Evolutionary conservation across 1,284 basidiomycete species (phyloP).

Genomic region (Ustilago crameri): DNA sequence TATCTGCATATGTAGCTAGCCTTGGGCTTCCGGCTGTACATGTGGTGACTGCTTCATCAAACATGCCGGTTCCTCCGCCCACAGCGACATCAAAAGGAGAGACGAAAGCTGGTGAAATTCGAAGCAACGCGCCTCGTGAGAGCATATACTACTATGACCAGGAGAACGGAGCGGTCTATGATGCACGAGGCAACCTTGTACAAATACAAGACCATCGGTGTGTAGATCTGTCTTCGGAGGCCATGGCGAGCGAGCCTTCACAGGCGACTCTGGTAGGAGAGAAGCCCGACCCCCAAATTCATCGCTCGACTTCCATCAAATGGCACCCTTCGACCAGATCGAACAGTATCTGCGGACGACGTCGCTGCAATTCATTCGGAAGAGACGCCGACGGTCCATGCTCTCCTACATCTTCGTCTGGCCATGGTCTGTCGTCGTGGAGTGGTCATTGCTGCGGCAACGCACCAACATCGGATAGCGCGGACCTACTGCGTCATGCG

Average conservation of each 20-base stretch:
- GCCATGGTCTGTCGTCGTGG: constrained; percentile 7
- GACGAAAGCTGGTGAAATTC: too few relatives aligned
- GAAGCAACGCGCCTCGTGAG: constrained; percentile 1
- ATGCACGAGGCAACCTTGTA: constrained; percentile 16
- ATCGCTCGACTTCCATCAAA: constrained; percentile 36
- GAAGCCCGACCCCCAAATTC: not conserved
- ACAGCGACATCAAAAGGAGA: constrained; percentile 5
- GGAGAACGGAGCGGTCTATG: constrained; percentile 28
- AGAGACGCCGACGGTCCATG: constrained; percentile 8
- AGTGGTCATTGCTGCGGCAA: constrained; percentile 3
- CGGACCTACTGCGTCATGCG: constrained; percentile 15
- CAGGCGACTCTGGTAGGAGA: not conserved
- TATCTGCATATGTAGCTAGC: constrained; percentile 6
- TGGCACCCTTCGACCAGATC: constrained; percentile 38
- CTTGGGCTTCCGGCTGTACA: constrained; percentile 8
- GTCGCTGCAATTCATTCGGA: constrained; percentile 9
- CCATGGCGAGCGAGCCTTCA: not conserved
- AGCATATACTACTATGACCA: constrained; percentile 41
- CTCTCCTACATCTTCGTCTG: constrained; percentile 12
- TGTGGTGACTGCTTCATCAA: constrained; percentile 13
- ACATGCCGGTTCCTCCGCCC: constrained; percentile 1
- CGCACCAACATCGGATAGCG: constrained; percentile 24
- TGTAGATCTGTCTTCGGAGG: not conserved
- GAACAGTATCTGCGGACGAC: constrained; percentile 1
- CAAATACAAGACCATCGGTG: constrained; percentile 1